These are phyloP conservation scores for Ganoderma meredithae DNA, from an alignment of 1,284 basidiomycete genomes.

Conservation along the genomic window DNA sequence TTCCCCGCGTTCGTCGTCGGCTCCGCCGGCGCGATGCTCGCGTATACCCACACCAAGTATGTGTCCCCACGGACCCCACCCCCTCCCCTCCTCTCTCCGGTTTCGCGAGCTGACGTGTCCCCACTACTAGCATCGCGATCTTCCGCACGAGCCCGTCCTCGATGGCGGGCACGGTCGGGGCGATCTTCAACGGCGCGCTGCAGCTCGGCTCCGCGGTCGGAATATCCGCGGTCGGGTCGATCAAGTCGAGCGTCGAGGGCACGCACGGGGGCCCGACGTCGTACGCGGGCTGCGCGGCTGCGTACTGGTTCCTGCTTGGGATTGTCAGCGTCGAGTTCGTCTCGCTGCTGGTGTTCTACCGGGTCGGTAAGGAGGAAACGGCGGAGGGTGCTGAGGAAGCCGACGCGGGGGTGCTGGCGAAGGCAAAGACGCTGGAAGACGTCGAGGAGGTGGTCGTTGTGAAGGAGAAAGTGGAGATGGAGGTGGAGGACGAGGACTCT, in stretches of 20 bases:
- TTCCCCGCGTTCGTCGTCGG: constrained; percentile 60
- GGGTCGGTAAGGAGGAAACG: constrained; percentile 32
- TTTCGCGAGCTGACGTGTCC: constrained; percentile 1
- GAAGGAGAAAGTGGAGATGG: constrained; percentile 9
- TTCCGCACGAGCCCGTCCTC: constrained; percentile 54
- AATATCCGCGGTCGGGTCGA: constrained; percentile 54
- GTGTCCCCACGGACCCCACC: constrained; percentile 32
- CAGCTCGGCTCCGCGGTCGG: constrained; percentile 61
- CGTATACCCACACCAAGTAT: constrained; percentile 46
- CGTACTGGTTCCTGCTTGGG: constrained; percentile 59
- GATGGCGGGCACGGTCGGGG: constrained; percentile 61
- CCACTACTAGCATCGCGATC: constrained; percentile 53
- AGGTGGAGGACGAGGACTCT: constrained; percentile 6
- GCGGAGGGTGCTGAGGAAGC: constrained; percentile 19
- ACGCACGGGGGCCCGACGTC: constrained; percentile 39
- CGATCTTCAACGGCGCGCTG: constrained; percentile 61
- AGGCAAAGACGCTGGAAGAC: constrained; percentile 23
- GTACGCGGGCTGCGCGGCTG: constrained; percentile 52
- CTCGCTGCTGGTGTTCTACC: constrained; percentile 49
- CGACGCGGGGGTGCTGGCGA: constrained; percentile 17
- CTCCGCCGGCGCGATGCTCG: constrained; percentile 47
- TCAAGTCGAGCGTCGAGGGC: constrained; percentile 53
- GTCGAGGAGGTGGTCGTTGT: constrained; percentile 20
- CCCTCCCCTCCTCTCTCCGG: constrained; percentile 19
- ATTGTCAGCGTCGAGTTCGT: constrained; percentile 46